These are phyloP conservation scores for Pseudisothecium myosuroides DNA, from an alignment of 225 moss, liverwort and hornwort species.

Conservation along the genomic window DNA sequence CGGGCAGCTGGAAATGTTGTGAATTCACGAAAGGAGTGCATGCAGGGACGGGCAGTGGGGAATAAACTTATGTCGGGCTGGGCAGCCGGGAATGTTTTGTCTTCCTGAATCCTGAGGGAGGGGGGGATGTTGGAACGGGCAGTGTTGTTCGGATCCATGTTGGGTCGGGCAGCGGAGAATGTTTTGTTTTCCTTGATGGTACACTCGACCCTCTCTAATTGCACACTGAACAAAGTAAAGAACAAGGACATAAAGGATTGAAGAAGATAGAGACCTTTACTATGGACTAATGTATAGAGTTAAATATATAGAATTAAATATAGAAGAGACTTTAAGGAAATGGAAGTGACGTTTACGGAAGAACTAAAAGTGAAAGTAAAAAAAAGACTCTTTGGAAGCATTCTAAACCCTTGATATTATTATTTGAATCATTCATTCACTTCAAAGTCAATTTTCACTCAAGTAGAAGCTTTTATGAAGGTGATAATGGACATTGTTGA, in stretches of 20 bases:
- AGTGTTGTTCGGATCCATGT: too few relatives aligned
- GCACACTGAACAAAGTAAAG: not conserved
- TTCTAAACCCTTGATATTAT: not conserved
- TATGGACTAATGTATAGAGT: not conserved
- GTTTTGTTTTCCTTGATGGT: not conserved
- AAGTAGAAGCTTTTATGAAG: not conserved
- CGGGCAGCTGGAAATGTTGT: not conserved
- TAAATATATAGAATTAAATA: not conserved
- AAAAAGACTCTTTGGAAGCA: rapidly evolving
- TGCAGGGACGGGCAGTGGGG: not conserved
- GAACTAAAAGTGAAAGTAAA: not conserved
- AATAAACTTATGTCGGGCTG: not conserved
- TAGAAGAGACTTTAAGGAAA: not conserved
- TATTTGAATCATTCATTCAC: not conserved
- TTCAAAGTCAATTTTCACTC: not conserved
- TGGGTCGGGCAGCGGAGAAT: not conserved
- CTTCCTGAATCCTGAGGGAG: too few relatives aligned
- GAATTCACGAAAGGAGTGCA: not conserved
- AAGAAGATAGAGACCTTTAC: not conserved
- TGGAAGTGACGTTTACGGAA: too few relatives aligned
- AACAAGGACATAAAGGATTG: not conserved
- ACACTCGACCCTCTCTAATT: too few relatives aligned
- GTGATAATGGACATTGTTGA: not conserved
- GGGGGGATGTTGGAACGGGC: not conserved
- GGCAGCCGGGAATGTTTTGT: not conserved